Evolutionary conservation across 108 stramenopile genomes (phyloP).

Genomic region (Fistulifera solaris): DNA sequence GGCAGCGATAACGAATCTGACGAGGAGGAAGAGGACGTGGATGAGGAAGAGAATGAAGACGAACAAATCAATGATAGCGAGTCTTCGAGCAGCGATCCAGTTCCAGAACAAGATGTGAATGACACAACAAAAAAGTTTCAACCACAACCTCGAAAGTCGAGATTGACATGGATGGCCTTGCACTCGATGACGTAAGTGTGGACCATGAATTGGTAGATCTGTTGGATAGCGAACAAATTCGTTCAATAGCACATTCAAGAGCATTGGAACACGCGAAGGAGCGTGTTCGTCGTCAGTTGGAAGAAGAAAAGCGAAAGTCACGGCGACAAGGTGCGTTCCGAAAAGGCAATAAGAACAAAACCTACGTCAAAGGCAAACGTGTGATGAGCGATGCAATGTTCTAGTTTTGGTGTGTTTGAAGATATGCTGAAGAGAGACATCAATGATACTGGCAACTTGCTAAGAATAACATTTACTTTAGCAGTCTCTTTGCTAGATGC

Average conservation of each 20-base stretch:
- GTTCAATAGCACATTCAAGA: conserved; percentile 41
- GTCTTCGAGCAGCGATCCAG: too few species aligned
- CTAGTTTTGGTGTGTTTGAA: not conserved
- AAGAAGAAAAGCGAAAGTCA: conserved; percentile 48
- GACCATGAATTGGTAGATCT: conserved; percentile 11
- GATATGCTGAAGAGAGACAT: not conserved
- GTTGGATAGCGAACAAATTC: conserved; percentile 3
- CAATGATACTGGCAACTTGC: too few species aligned
- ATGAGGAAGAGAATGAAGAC: conserved; percentile 24
- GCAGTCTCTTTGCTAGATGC: too few species aligned
- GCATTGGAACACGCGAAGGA: conserved; percentile 31
- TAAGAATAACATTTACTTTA: too few species aligned
- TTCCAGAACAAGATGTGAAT: too few species aligned
- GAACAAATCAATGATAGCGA: conserved; percentile 6
- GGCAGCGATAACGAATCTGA: conserved; percentile 29
- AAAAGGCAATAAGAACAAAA: conserved; percentile 72
- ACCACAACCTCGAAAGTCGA: too few species aligned
- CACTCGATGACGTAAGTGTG: conserved; percentile 18
- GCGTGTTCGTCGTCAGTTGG: conserved; percentile 65
- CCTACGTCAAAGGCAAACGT: conserved; percentile 74
- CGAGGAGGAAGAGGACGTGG: conserved; percentile 33
- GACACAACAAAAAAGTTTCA: too few species aligned
- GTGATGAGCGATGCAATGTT: conserved; percentile 41
- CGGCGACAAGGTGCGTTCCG: conserved; percentile 69
- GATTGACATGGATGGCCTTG: conserved; percentile 19